Base-by-base conservation (phyloP, 768 basidiomycete genomes). In the Boletales sp. region DNA sequence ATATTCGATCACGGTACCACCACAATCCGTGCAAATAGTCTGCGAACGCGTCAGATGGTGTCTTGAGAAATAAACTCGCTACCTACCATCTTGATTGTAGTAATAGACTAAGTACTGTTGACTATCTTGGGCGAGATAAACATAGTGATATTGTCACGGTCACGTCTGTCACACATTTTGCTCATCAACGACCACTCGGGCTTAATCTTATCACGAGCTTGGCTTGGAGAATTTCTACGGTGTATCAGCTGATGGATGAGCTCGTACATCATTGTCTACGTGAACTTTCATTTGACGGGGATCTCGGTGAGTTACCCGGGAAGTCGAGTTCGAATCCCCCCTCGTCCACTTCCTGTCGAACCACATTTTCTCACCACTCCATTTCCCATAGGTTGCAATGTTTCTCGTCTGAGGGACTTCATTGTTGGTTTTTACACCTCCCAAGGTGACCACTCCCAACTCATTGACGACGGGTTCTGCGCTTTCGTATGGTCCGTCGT, bases 251-350 rank as follows among this genome's bases (percentile, higher is more conserved):
- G 25, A 92, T 94, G 86, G 92, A 94, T 64, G 86, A 91, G 62
- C 82, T 95, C 39, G 71, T 94, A 35, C 84, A 86, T 61, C 85
- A 91, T 64, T 87, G 87, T 63, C 76, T 93, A 33, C 84, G 86
- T 35, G 90, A 95, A 66, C 75, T 95, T 30, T 82, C 93, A 6
- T 94, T 93, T 68, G 91, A 94, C 60, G 92, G 92, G 6, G 90
- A 94, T 65, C 74, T 90, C 38, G 92, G 92, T 94, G 67, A 74
- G 86, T 79, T 49, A 11, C 18, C 19, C 36, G 40, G 28, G 41
- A 51, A 46, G 49, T 57, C 58, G 71, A 60, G 78, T 77, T 80
- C 76, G 75, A 78, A 72, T 58, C 75, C 73, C 70, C 49, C 48
- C n/a, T 48, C 19, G 34, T 53, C 55, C 57, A 70, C 25, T 28